Percentiles rank a stretch among this genome's conserved stretches.
Evolutionary conservation across 495 filamentous ascomycete species (phyloP).

Genomic region (Xylaria scruposa): DNA sequence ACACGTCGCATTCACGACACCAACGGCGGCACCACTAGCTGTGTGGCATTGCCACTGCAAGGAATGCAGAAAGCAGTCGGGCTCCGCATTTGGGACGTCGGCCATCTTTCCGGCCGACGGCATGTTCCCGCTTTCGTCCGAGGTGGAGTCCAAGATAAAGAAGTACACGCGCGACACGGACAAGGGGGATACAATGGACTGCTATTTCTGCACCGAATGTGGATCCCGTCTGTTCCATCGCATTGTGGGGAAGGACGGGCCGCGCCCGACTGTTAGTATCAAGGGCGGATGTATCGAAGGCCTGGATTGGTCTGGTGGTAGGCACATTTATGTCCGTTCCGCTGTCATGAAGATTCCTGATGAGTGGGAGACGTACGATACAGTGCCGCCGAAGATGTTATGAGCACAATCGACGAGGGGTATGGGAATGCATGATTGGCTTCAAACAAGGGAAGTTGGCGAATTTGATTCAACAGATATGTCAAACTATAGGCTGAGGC

Average conservation of each 20-base stretch:
- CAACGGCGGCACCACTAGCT: constrained; percentile 46
- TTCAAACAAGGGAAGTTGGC: not conserved
- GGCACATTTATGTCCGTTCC: constrained; percentile 48
- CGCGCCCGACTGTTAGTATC: constrained; percentile 46
- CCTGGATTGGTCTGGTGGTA: constrained; percentile 46
- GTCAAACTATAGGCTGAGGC: not conserved
- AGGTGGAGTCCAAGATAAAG: constrained; percentile 39
- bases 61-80: constrained; percentile 64
- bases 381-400: constrained; percentile 31
- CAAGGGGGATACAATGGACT: constrained; percentile 43
- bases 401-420: not conserved
- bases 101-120: constrained; percentile 51
- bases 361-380: constrained; percentile 47
- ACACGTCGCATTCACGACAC: constrained; percentile 54
- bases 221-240: constrained; percentile 59
- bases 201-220: constrained; percentile 39
- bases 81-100: constrained; percentile 63
- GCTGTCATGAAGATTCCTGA: constrained; percentile 45
- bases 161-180: constrained; percentile 49
- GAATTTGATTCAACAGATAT: not conserved
- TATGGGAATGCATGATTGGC: not conserved
- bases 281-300: constrained; percentile 61
- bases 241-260: constrained; percentile 46
- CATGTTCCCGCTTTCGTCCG: constrained; percentile 56
- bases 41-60: constrained; percentile 67